A percentile compares a stretch with the other conserved stretches of the same genome.
phyloP scores from a whole-genome alignment of 2,329 filamentous ascomycete genomes.

The Aspergillus sp. region DNA sequence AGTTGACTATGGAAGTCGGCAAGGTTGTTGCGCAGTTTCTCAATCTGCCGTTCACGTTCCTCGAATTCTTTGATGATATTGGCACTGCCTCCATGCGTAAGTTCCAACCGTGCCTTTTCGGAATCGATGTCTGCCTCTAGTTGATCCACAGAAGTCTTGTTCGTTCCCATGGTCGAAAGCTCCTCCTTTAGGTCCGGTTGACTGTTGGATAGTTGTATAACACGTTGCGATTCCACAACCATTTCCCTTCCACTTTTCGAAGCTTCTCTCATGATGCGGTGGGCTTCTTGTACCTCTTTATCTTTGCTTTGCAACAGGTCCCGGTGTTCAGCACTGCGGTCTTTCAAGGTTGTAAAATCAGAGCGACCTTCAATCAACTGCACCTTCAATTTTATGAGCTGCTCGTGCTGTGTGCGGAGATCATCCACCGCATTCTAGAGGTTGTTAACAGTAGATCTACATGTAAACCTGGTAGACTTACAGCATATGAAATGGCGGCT shows the following conservation, averaged over 20 bases:
- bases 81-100: constrained; percentile 74
- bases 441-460: constrained; percentile 4
- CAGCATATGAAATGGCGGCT: constrained; percentile 52
- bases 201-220: constrained; percentile 6
- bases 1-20: constrained; percentile 53
- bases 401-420: constrained; percentile 59
- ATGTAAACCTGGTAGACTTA: constrained; percentile 25
- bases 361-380: constrained; percentile 75
- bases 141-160: constrained; percentile 50
- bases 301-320: constrained; percentile 38
- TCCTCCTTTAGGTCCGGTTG: constrained; percentile 28
- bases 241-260: constrained; percentile 12
- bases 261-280: constrained; percentile 29
- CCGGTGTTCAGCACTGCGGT: constrained; percentile 59
- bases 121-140: constrained; percentile 70
- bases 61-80: constrained; percentile 74
- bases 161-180: constrained; percentile 44
- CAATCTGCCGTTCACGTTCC: constrained; percentile 65
- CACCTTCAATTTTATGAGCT: constrained; percentile 65
- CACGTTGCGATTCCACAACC: constrained; percentile 10
- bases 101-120: constrained; percentile 69
- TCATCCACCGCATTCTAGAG: constrained; percentile 53
- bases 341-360: constrained; percentile 66
- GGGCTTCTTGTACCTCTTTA: constrained; percentile 34
- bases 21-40: constrained; percentile 57